Evolutionary conservation across 441 rosid species (phyloP), one percentile per base, ranked within the genome.

Genomic region (Hura crepitans): DNA sequence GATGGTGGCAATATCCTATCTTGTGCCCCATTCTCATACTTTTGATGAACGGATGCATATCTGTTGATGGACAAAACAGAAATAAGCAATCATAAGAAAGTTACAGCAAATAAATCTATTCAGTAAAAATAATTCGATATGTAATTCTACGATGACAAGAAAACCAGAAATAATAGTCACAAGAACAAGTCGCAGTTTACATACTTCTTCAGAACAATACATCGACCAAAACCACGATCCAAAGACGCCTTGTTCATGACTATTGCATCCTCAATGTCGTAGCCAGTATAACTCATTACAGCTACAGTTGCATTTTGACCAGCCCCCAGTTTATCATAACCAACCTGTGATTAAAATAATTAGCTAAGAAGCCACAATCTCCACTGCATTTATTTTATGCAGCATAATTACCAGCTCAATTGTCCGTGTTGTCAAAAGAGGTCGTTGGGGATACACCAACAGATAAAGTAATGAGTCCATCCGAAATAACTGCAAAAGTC

Each of bases 261-360:
- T 68, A 95, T 95, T 51, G 99, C 98, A 68, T 95, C 98, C 81
- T 95, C 98, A 79, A 92, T 95, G 83, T 95, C 99, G 72, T 95
- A 95, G 77, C 99, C 99, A 82, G 88, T 88, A 71, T 89, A 85
- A 81, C 98, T 92, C 93, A 92, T 92, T 58, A 95, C 99, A 73
- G 97, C 97, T 82, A 95, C 97, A 71, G 96, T 95, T 65, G 99
- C 99, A 87, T 95, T 95, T 80, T 95, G 99, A 75, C 99, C 99
- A 68, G 98, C 99, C 75, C 99, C 98, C 77, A 95, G 99, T 80
- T 92, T 92, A 81, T 95, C 99, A 70, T 87, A 95, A 75, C 97
- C 96, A 69, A 88, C 86, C 97, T 95, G 84, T 81, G 75, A 82
- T 70, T n/a, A 66, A 71, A 76, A 72, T 72, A 62, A 72, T 79